Conservation (phyloP, 2,329 filamentous ascomycete species). For the Aschersonia sp. region DNA sequence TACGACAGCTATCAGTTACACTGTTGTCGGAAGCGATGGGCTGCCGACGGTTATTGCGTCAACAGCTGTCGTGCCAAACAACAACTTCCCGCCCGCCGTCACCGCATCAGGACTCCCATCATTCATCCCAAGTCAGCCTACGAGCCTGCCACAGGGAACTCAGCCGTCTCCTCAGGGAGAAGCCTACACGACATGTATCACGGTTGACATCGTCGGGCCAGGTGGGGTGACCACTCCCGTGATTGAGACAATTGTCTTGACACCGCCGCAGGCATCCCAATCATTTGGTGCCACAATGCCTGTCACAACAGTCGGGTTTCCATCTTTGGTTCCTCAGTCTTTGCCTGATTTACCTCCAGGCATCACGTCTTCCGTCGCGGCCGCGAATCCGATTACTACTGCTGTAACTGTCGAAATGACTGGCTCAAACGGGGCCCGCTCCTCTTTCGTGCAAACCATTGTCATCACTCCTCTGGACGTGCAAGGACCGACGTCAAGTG, state of each 20-base stretch:
- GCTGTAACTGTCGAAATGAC: conserved; percentile 16
- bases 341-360: conserved; percentile 9
- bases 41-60: conserved; percentile 15
- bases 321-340: conserved; percentile 8
- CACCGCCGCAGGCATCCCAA: conserved; percentile 3
- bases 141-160: conserved; percentile 7
- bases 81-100: conserved; percentile 8
- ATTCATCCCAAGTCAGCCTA: conserved; percentile 4
- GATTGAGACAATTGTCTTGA: conserved; percentile 11
- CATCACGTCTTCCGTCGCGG: conserved; percentile 4
- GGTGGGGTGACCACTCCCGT: conserved; percentile 17
- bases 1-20: conserved; percentile 17
- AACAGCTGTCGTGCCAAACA: conserved; percentile 13
- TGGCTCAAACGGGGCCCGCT: conserved; percentile 16
- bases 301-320: conserved; percentile 6
- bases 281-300: conserved; percentile 4
- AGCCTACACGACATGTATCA: conserved; percentile 14
- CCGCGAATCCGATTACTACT: conserved; percentile 10
- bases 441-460: conserved; percentile 17
- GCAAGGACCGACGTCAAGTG: conserved; percentile 3
- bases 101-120: conserved; percentile 7
- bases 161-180: conserved; percentile 5
- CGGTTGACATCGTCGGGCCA: conserved; percentile 15
- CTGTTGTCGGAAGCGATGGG: conserved; percentile 13
- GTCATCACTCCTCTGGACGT: conserved; percentile 10